A percentile compares a stretch with the other conserved stretches of the same genome.
Conservation (phyloP, 2,329 filamentous ascomycete species). For the Colletotrichum lupini region DNA sequence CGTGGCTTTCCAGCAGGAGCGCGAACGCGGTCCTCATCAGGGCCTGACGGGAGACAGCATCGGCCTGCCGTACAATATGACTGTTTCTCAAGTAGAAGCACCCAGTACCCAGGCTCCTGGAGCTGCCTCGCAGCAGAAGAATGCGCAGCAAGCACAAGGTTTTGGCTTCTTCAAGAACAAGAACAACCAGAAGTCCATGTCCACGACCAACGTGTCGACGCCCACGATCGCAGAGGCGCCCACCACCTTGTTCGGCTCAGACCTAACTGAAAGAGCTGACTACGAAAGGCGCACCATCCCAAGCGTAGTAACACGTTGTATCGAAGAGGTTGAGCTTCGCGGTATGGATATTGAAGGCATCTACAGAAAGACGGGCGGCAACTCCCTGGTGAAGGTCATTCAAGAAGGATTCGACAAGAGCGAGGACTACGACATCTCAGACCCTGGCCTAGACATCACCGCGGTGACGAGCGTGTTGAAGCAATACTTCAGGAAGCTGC, state of each 20-base stretch:
- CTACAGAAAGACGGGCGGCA: constrained; percentile 96
- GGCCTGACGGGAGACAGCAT: constrained; percentile 71
- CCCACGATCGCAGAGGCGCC: constrained; percentile 62
- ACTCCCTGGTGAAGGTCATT: constrained; percentile 88
- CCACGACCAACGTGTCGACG: constrained; percentile 52
- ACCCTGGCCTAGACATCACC: constrained; percentile 93
- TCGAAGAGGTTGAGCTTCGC: constrained; percentile 94
- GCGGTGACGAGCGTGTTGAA: constrained; percentile 96
- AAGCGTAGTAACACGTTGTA: constrained; percentile 89
- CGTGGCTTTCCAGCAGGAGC: constrained; percentile 72
- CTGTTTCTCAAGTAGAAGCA: constrained; percentile 63
- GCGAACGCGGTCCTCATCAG: constrained; percentile 66
- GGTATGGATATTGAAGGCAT: constrained; percentile 99
- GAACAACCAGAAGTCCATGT: constrained; percentile 63
- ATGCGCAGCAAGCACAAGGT: constrained; percentile 54
- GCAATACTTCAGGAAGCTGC: constrained; percentile 96
- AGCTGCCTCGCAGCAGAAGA: constrained; percentile 30
- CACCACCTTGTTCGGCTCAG: constrained; percentile 84
- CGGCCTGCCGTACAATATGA: constrained; percentile 78
- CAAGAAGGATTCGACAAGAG: constrained; percentile 91
- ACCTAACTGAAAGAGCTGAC: constrained; percentile 86
- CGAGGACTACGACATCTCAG: constrained; percentile 90
- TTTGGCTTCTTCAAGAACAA: constrained; percentile 78
- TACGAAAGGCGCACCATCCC: constrained; percentile 91
- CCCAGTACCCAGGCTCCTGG: constrained; percentile 5